Conservation (phyloP, 345 rosid species). For the Salix suchowensis region DNA sequence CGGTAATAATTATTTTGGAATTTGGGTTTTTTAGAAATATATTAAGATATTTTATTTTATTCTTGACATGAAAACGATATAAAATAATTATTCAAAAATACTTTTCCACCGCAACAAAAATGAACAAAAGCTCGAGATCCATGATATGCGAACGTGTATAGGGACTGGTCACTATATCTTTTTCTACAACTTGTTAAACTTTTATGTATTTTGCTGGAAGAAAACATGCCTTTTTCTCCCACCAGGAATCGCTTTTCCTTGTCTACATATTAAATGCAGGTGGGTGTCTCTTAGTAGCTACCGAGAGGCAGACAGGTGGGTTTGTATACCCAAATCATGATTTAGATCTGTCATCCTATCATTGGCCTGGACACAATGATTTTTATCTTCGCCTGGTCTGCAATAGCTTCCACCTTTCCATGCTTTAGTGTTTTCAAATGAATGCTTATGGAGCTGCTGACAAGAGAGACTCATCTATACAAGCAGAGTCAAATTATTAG, state of each 20-base stretch:
- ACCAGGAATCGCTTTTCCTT: conserved; percentile 8
- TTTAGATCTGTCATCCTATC: conserved; percentile 28
- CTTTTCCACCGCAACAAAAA: too few species aligned
- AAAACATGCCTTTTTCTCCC: background rate
- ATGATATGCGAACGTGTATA: background rate
- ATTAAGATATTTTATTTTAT: too few species aligned
- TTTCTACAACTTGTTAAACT: background rate
- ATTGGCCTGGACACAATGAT: conserved; percentile 24
- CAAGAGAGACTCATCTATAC: conserved; percentile 10
- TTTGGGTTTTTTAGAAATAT: too few species aligned
- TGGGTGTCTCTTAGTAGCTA: conserved; percentile 31
- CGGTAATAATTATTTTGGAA: too few species aligned
- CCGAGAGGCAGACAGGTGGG: conserved; percentile 35
- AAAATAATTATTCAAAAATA: too few species aligned
- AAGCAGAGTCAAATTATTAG: background rate
- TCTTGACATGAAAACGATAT: too few species aligned
- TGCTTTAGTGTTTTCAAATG: background rate
- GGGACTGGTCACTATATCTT: background rate
- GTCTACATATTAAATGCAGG: conserved; percentile 14
- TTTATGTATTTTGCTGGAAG: background rate
- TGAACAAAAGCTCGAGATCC: too few species aligned
- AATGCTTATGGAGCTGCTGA: conserved; percentile 5
- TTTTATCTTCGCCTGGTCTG: conserved; percentile 26
- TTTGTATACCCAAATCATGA: conserved; percentile 19
- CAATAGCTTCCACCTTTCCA: conserved; percentile 12